phyloP scores from a whole-genome alignment of 768 basidiomycete species.

The Naganishia vishniacii region DNA sequence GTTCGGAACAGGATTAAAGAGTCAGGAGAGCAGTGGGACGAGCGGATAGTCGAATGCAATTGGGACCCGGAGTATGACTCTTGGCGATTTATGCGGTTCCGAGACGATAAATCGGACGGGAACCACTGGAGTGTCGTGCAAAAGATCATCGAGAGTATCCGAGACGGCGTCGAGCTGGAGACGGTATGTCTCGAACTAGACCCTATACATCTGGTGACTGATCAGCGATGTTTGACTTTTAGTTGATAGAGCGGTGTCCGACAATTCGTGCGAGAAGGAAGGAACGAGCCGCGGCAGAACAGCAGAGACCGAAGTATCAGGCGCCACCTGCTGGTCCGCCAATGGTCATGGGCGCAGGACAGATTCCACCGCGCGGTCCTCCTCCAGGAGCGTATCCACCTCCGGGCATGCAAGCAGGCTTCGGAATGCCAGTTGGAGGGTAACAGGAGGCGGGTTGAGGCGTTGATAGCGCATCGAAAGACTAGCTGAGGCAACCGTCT shows the following conservation, averaged over 20 bases:
- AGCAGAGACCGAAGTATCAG: constrained; percentile 1
- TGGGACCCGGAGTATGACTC: constrained; percentile 65
- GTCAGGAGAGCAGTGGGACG: constrained; percentile 80
- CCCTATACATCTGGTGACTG: neutral
- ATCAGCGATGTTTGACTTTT: neutral
- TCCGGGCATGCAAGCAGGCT: neutral
- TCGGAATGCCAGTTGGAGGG: constrained; percentile 5
- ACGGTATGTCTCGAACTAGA: neutral
- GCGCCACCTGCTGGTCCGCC: constrained; percentile 6
- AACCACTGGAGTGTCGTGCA: constrained; percentile 80
- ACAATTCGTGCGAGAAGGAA: constrained; percentile 33
- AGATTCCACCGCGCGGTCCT: neutral
- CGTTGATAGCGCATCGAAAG: neutral
- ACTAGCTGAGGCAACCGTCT: no score
- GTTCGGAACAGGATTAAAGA: constrained; percentile 65
- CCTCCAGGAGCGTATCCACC: constrained; percentile 2
- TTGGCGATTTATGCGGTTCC: constrained; percentile 89
- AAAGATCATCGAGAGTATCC: constrained; percentile 82
- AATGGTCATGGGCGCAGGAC: neutral
- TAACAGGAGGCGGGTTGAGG: neutral
- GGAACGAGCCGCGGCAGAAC: constrained; percentile 27
- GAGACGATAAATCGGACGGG: constrained; percentile 88
- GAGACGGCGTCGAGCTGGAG: constrained; percentile 68
- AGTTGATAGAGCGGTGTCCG: constrained; percentile 66
- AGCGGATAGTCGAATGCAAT: constrained; percentile 86